Evolutionary conservation across 2,329 filamentous ascomycete species (phyloP).

Genomic region (Drechmeria coniospora): DNA sequence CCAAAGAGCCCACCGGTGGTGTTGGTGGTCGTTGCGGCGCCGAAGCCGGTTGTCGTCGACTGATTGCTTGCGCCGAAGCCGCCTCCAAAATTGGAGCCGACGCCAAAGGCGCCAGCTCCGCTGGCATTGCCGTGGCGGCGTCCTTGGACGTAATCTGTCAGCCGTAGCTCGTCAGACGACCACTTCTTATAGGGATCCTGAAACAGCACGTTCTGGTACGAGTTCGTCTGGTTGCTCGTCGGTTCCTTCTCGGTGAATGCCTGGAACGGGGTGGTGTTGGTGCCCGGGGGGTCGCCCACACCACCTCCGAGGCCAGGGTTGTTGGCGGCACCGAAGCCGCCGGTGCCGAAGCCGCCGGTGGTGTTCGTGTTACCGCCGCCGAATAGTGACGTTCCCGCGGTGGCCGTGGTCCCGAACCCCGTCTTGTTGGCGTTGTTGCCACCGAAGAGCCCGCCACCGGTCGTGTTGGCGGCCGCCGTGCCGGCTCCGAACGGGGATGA

Average conservation of each 20-base stretch:
- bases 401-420: slow-evolving; percentile 29
- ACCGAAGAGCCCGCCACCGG: slow-evolving; percentile 37
- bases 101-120: slow-evolving; percentile 74
- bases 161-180: slow-evolving; percentile 69
- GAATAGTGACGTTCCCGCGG: slow-evolving; percentile 30
- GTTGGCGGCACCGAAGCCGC: slow-evolving; percentile 26
- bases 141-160: slow-evolving; percentile 80
- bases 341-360: slow-evolving; percentile 16
- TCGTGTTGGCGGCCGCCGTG: slow-evolving; percentile 13
- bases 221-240: slow-evolving; percentile 34
- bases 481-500: slow-evolving; percentile 24
- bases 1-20: slow-evolving; percentile 24
- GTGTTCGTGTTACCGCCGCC: slow-evolving; percentile 21
- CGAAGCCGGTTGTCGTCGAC: slow-evolving; percentile 27
- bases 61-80: slow-evolving; percentile 29
- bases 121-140: slow-evolving; percentile 70
- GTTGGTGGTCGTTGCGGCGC: slow-evolving; percentile 14
- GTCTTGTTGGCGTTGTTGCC: slow-evolving; percentile 29
- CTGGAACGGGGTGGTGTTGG: slow-evolving; percentile 52
- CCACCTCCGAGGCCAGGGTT: slow-evolving; percentile 37
- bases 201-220: slow-evolving; percentile 68
- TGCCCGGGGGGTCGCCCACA: slow-evolving; percentile 49
- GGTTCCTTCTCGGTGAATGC: slow-evolving; percentile 60
- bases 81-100: slow-evolving; percentile 35
- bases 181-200: slow-evolving; percentile 74